Base-by-base conservation (phyloP, 139 green algal genomes). In the Picochlorum sp. region DNA sequence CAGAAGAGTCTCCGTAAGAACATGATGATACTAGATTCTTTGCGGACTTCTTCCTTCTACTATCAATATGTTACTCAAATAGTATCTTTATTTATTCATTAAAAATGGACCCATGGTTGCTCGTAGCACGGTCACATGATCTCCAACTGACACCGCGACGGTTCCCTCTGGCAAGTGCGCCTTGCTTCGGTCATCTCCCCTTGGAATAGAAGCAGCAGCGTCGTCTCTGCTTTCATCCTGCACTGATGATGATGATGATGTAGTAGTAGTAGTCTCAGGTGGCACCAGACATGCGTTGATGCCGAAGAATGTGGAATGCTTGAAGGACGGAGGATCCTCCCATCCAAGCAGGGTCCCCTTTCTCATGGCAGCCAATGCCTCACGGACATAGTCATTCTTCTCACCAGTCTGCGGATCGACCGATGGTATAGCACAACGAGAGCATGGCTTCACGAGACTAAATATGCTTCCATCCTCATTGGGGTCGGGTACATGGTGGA, bases 331-430 rank as follows among this genome's bases (percentile, higher is more conserved):
- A 3, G 52, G 52, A 7, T 66, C 9, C 24, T 65, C 41, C 41
- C 61, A 85, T 16, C 77, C 78, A 56, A 84, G 67, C 4, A 62
- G 38, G 23, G 71, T 66, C 28, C 69, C 76, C 5, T 47, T 77
- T 49, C 80, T 72, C 37, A 82, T 71, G 1, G 37, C 45, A 4
- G 41, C 21, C 14, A 90, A 63, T 1, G 70, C 80, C 6, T 75
- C 44, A 45, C 90, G 59, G 1, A 84, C 81, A 70, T 92, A 81
- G 16, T 80, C 49, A 3, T 82, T 83, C 2, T 68, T 65, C 37
- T 77, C 70, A 5, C 47, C 77, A 0, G 86, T 93, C 1, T 73
- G 67, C 45, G 83, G 86, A 60, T 93, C 52, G 30, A 86, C 86
- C 4, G 81, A 88, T 13, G 86, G 81, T 31, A 92, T 62, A 70